Percentiles rank a stretch among this genome's conserved stretches.
Evolutionary conservation across 169 alveolate genomes (phyloP).

Genomic region (Plasmodium chabaudi): DNA sequence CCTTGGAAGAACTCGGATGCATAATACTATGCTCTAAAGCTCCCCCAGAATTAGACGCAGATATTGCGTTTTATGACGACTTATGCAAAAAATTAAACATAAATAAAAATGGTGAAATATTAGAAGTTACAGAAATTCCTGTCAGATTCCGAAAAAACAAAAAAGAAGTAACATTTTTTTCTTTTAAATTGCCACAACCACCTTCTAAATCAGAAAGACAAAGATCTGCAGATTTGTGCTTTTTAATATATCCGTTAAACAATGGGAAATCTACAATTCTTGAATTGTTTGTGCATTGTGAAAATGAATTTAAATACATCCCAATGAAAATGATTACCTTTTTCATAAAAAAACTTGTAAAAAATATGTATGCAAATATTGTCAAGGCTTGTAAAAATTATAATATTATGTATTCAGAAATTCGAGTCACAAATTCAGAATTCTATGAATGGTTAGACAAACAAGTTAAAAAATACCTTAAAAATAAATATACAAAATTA

Average conservation of each 20-base stretch:
- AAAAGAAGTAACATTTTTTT: conserved; percentile 56
- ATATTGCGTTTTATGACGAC: conserved; percentile 40
- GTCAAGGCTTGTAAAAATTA: conserved; percentile 77
- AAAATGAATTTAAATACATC: conserved; percentile 78
- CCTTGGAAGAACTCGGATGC: conserved; percentile 83
- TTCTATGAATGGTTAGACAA: conserved; percentile 79
- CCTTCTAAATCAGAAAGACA: conserved; percentile 75
- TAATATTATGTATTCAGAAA: conserved; percentile 60
- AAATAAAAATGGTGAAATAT: conserved; percentile 60
- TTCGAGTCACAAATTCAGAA: conserved; percentile 53
- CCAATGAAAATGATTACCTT: conserved; percentile 78
- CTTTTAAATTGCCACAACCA: conserved; percentile 46
- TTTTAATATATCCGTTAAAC: conserved; percentile 77
- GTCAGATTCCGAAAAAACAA: conserved; percentile 25
- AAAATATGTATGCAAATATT: conserved; percentile 79
- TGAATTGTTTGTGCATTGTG: conserved; percentile 77
- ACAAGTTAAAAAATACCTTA: conserved; percentile 36
- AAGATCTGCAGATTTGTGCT: conserved; percentile 78
- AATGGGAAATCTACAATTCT: conserved; percentile 80
- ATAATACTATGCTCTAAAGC: conserved; percentile 79
- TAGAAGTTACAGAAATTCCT: conserved; percentile 56
- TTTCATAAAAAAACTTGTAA: conserved; percentile 79
- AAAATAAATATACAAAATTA: conserved; percentile 38
- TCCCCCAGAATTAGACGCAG: conserved; percentile 79
- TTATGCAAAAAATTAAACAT: conserved; percentile 54